Evolutionary conservation across 495 filamentous ascomycete genomes (phyloP).

Genomic region (Sabuloglossum arenarium): DNA sequence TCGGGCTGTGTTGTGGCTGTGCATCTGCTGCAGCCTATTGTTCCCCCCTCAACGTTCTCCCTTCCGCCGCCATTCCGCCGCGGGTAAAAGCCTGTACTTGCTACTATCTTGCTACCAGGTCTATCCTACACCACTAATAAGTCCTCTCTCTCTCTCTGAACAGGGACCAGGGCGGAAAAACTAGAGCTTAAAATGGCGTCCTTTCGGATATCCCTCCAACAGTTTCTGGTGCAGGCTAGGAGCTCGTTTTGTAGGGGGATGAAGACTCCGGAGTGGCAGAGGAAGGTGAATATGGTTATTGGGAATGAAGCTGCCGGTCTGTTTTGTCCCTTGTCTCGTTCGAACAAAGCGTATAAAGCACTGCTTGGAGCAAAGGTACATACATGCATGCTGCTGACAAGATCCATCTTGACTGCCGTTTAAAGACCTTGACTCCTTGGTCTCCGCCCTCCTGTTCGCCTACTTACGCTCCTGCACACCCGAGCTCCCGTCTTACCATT

Average conservation of each 20-base stretch:
- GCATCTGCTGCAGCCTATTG: too few species aligned
- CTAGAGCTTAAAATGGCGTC: not conserved
- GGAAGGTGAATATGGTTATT: constrained; percentile 35
- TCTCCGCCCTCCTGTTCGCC: constrained; percentile 63
- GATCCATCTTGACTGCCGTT: not conserved
- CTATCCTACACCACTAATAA: not conserved
- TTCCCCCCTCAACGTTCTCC: too few species aligned
- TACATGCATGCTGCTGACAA: not conserved
- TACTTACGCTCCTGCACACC: constrained; percentile 46
- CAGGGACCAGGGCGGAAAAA: not conserved
- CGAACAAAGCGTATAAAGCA: not conserved
- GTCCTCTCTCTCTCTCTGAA: not conserved
- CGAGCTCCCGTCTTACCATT: constrained; percentile 12
- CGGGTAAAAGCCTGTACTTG: too few species aligned
- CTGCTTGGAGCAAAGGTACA: not conserved
- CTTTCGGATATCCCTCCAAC: constrained; percentile 3
- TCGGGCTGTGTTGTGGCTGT: too few species aligned
- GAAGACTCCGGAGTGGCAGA: not conserved
- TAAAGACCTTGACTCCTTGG: constrained; percentile 76
- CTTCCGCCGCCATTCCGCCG: too few species aligned
- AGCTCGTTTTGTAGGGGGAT: not conserved
- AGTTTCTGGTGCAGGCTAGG: constrained; percentile 5
- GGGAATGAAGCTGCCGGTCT: constrained; percentile 58
- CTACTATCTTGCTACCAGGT: not conserved
- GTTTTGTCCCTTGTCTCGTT: constrained; percentile 8